phyloP scores from a whole-genome alignment of 768 basidiomycete species.

The Arthromyces matolae region DNA sequence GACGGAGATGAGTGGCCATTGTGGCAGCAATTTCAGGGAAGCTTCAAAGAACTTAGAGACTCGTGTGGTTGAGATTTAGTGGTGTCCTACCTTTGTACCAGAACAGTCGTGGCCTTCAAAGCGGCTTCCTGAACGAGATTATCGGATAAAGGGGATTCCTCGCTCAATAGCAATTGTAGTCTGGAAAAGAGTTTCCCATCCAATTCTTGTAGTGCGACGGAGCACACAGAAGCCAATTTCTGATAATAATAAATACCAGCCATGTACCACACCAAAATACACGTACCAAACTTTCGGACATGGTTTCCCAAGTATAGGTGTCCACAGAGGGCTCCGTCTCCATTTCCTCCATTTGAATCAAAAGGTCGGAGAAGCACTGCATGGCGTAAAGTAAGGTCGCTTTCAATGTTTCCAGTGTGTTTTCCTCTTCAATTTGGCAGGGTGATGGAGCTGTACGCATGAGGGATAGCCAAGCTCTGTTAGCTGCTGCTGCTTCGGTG shows the following conservation, averaged over 20 bases:
- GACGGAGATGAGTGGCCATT: slow-evolving; percentile 76
- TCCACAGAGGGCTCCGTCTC: slow-evolving; percentile 75
- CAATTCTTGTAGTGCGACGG: slow-evolving; percentile 63
- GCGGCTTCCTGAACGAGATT: slow-evolving; percentile 87
- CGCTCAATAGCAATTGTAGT: slow-evolving; percentile 73
- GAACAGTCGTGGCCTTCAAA: slow-evolving; percentile 75
- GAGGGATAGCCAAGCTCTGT: slow-evolving; percentile 73
- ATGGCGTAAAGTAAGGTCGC: slow-evolving; percentile 57
- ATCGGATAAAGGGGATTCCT: slow-evolving; percentile 77
- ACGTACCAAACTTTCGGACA: slow-evolving; percentile 83
- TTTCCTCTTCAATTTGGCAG: slow-evolving; percentile 34
- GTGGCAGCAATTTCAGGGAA: slow-evolving; percentile 75
- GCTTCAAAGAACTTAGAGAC: slow-evolving; percentile 33
- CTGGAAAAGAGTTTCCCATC: slow-evolving; percentile 67
- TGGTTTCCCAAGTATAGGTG: slow-evolving; percentile 90
- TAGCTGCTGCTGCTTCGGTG: slow-evolving; percentile 76
- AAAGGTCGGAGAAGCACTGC: slow-evolving; percentile 74
- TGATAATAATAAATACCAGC: slow-evolving; percentile 26
- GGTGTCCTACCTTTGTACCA: slow-evolving; percentile 88
- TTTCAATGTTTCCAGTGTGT: slow-evolving; percentile 39
- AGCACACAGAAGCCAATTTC: slow-evolving; percentile 87
- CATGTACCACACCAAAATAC: no score
- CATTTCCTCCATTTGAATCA: slow-evolving; percentile 79
- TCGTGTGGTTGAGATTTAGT: no score
- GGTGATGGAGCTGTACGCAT: slow-evolving; percentile 50